Base-by-base conservation (phyloP, 2,329 filamentous ascomycete species). In the Curvularia spicifera region DNA sequence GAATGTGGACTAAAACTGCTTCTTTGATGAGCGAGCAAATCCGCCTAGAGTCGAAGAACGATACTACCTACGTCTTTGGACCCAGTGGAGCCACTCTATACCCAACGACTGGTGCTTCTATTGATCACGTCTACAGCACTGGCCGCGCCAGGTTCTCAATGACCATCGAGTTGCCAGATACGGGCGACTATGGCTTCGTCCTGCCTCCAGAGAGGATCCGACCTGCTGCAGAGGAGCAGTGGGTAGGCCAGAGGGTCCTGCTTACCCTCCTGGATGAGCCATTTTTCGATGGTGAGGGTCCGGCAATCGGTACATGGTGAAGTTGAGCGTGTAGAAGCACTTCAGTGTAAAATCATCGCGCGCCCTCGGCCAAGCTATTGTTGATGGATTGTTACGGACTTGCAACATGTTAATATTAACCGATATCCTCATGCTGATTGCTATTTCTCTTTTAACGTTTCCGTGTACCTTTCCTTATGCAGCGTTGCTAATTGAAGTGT, bases 11-110 rank as follows among this genome's bases (percentile, higher is more conserved):
- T 59, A 71, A 74, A 1, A 78, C 88, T 0, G 84, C 84, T 3
- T 68, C 71, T 7, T 73, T 79, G 5, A 75, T 79, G 18, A 80
- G 80, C 15, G 75, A 79, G 2, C 83, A 82, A 6, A 85, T 88
- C 63, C 71, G 80, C 39, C 82, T 82, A 0, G 80, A 60, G 7
- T 71, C 68, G 0, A 44, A 54, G 8, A 68, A 65, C 29, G 65
- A 60, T 5, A 71, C 84, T 1, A 69, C 65, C 1, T 75, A 43
- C 79, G 78, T 71, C 58, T 71, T 46, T 72, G 82, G 82, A 1
- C 79, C 80, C 0, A 81, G 84, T 57, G 88, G 86, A 68, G 76
- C 76, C n/a, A 87, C 84, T 20, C 81, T 89, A 60, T 89, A 89
- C 70, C 79, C 82, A 48, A 83, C 84, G 1, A 78, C 78, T 4